Base-by-base conservation (phyloP, 2,329 filamentous ascomycete species). In the Aplosporella prunicola region DNA sequence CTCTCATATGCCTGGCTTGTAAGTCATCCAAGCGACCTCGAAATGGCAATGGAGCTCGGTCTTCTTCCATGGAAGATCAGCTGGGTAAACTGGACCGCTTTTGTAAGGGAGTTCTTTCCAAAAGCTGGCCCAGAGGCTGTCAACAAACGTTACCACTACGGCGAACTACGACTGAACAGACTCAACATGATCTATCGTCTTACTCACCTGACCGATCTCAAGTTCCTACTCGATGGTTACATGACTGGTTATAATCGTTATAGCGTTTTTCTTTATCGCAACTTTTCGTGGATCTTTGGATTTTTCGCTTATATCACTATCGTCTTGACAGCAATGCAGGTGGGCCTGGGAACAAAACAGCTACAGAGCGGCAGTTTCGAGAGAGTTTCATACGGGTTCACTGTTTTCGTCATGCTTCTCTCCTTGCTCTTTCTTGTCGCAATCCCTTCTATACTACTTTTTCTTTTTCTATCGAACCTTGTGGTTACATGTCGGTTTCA, bases 1-100 rank as follows among this genome's bases (percentile, higher is more conserved):
- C 42, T 57, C 1, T 52, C 48, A 23, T 61, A 58, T 35, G 40
- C 56, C n/a, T 61, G 56, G 57, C 48, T 61, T 2, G 20, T 61
- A 4, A 47, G 42, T 4, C 49, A 51, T 6, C 56, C 55, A 0
- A 29, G 59, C 9, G 57, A 61, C 32, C 44, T 58, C 20, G 52
- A 52, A 26, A 30, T 58, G 6, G 57, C 57, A 1, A 52, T 54
- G 18, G 55, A 58, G 1, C 20, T 48, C 9, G 34, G 35, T 0
- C 46, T 60, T 0, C 20, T 60, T 0, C 56, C 57, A 13, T 13
- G 7, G 9, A 23, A 14, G 4, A 14, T 35, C 13, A 16, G 5
- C 0, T 61, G 56, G 57, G 56, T 53, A 25, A 35, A 31, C 2
- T 56, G 59, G 22, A 55, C 55, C 2, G 37, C 13, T 0, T n/a